A percentile compares a stretch with the other conserved stretches of the same genome.
These are phyloP conservation scores for Moricandia moricandioides DNA, from an alignment of 345 rosid genomes.

Conservation along the genomic window DNA sequence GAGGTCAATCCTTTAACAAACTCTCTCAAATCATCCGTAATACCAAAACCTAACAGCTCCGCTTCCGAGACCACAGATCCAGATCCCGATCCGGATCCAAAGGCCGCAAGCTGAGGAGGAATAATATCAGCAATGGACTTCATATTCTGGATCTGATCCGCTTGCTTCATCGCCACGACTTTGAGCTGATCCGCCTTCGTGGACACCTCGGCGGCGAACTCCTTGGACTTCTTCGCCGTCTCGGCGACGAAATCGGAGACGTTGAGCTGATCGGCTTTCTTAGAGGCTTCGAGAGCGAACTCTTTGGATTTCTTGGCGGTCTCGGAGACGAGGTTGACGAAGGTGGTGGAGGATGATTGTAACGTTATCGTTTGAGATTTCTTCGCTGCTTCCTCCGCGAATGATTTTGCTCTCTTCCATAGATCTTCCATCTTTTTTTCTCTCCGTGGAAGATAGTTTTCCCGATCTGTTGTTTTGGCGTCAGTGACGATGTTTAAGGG, in stretches of 20 bases:
- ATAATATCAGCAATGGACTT: conserved; percentile 75
- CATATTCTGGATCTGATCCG: conserved; percentile 75
- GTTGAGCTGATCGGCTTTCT: conserved; percentile 86
- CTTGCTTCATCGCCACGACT: conserved; percentile 75
- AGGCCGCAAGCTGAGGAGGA: conserved; percentile 55
- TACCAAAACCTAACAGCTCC: conserved; percentile 66
- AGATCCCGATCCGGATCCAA: conserved; percentile 45
- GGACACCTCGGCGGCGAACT: conserved; percentile 70
- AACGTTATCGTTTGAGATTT: conserved; percentile 57
- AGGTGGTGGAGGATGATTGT: conserved; percentile 48
- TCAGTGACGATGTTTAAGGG: background rate
- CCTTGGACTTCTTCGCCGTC: conserved; percentile 83
- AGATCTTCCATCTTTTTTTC: conserved; percentile 72
- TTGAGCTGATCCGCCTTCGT: conserved; percentile 26
- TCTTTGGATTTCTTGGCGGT: conserved; percentile 90
- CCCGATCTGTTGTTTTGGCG: conserved; percentile 2
- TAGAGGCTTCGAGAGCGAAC: conserved; percentile 87
- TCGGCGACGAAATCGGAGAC: conserved; percentile 77
- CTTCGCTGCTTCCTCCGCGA: conserved; percentile 88
- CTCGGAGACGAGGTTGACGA: conserved; percentile 78
- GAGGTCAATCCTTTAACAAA: conserved; percentile 78
- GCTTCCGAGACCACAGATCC: conserved; percentile 38
- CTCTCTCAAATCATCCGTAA: conserved; percentile 81
- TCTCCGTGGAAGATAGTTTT: no score
- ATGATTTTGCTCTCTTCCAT: conserved; percentile 78